Evolutionary conservation across 805 yeast genomes (phyloP).

Genomic region (Kuraishia hungarica): DNA sequence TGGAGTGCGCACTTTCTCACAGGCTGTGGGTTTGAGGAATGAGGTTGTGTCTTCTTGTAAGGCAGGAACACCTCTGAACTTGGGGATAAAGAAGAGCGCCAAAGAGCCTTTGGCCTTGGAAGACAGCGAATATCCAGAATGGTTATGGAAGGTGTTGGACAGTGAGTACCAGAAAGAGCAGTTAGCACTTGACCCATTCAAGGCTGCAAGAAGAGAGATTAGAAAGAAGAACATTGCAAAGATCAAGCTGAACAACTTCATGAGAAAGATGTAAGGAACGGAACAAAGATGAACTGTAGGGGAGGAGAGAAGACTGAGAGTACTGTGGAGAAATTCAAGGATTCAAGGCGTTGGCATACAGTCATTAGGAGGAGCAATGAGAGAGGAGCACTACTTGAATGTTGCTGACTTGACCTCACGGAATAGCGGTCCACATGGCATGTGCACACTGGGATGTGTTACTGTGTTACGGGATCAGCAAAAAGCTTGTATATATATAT

Average conservation of each 20-base stretch:
- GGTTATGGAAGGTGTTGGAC: conserved; percentile 89
- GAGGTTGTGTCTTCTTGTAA: conserved; percentile 25
- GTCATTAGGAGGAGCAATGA: too few species aligned
- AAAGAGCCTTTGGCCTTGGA: conserved; percentile 82
- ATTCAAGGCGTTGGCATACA: too few species aligned
- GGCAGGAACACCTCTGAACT: conserved; percentile 65
- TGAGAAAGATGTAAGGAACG: conserved; percentile 37
- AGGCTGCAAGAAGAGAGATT: conserved; percentile 61
- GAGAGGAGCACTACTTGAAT: too few species aligned
- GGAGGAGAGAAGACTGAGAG: too few species aligned
- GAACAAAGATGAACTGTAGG: too few species aligned
- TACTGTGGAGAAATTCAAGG: too few species aligned
- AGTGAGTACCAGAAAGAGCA: conserved; percentile 47
- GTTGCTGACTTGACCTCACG: too few species aligned
- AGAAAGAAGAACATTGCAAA: conserved; percentile 58
- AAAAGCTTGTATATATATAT: too few species aligned
- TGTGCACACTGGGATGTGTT: too few species aligned
- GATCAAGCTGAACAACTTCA: conserved; percentile 75
- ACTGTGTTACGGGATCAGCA: too few species aligned
- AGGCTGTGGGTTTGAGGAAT: background rate
- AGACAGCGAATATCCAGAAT: conserved; percentile 85
- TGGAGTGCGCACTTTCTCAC: background rate
- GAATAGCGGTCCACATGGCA: too few species aligned
- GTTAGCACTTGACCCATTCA: conserved; percentile 49
- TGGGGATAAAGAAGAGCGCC: conserved; percentile 72